Evolutionary conservation across 1,284 basidiomycete species (phyloP).

Genomic region (Fomitopsis palustris): DNA sequence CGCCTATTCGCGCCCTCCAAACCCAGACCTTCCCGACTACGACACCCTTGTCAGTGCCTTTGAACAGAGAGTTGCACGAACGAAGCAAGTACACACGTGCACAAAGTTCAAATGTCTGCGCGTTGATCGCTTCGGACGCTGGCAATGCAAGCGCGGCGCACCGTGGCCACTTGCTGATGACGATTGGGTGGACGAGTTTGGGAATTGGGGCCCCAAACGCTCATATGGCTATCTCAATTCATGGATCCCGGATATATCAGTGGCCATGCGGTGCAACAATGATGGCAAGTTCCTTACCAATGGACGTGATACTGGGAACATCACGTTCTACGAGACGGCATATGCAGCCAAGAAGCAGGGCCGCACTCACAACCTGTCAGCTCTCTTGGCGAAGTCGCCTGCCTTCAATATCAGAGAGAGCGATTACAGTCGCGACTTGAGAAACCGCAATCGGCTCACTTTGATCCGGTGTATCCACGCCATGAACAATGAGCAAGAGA

Average conservation of each 20-base stretch:
- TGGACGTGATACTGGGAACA: constrained; percentile 20
- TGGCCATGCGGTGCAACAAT: constrained; percentile 26
- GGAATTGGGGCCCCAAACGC: constrained; percentile 18
- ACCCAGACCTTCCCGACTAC: constrained; percentile 12
- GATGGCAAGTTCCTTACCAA: constrained; percentile 32
- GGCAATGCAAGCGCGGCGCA: constrained; percentile 31
- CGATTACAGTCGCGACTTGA: not conserved
- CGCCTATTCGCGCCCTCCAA: constrained; percentile 18
- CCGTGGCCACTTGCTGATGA: constrained; percentile 3
- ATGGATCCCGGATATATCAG: constrained; percentile 24
- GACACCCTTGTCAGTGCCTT: not conserved
- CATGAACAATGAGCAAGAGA: constrained; percentile 23
- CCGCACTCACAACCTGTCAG: constrained; percentile 21
- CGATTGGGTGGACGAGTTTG: constrained; percentile 17
- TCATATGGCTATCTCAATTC: constrained; percentile 22
- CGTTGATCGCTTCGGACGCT: constrained; percentile 12
- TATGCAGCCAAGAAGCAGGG: constrained; percentile 23
- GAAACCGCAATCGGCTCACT: no score
- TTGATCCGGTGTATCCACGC: no score
- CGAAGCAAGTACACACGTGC: constrained; percentile 31
- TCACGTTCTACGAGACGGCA: constrained; percentile 22
- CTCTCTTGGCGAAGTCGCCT: constrained; percentile 24
- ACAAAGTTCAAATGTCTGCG: constrained; percentile 19
- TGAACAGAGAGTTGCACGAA: constrained; percentile 16
- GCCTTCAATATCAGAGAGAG: constrained; percentile 20